A percentile compares a stretch with the other conserved stretches of the same genome.
phyloP scores from a whole-genome alignment of 2,329 filamentous ascomycete species.

The Aspergillus quadrilineatus region DNA sequence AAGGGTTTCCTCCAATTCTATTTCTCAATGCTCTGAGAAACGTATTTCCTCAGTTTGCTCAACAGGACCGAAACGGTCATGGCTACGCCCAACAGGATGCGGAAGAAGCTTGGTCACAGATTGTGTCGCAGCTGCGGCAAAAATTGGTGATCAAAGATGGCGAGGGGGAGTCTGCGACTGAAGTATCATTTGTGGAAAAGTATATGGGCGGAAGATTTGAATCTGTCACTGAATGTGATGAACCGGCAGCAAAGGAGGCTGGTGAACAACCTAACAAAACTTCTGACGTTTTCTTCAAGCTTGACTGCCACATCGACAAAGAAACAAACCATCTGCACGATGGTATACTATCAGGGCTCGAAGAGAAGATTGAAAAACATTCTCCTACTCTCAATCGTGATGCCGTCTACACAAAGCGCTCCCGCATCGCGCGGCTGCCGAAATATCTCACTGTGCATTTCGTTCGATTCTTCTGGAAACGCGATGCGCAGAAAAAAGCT shows the following conservation, averaged over 20 bases:
- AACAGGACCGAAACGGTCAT: slow-evolving; percentile 75
- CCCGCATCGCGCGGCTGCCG: slow-evolving; percentile 83
- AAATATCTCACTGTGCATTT: slow-evolving; percentile 98
- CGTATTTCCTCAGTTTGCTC: slow-evolving; percentile 88
- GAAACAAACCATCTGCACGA: slow-evolving; percentile 88
- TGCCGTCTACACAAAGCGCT: slow-evolving; percentile 83
- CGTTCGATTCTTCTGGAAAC: slow-evolving; percentile 97
- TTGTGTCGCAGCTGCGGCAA: slow-evolving; percentile 76
- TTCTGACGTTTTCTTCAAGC: slow-evolving; percentile 79
- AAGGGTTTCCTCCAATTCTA: slow-evolving; percentile 76
- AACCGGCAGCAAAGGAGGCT: slow-evolving; percentile 69
- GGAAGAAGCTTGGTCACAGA: slow-evolving; percentile 97
- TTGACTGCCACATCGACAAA: slow-evolving; percentile 91
- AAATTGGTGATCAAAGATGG: slow-evolving; percentile 67
- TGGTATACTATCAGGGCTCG: slow-evolving; percentile 76
- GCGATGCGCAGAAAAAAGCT: slow-evolving; percentile 93
- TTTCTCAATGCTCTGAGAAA: slow-evolving; percentile 79
- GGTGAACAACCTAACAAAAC: slow-evolving; percentile 69
- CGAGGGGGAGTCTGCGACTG: slow-evolving; percentile 44
- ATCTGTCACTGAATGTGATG: slow-evolving; percentile 78
- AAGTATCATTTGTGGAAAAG: slow-evolving; percentile 78
- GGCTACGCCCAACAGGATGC: slow-evolving; percentile 98
- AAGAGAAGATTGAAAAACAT: slow-evolving; percentile 87
- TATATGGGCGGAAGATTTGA: slow-evolving; percentile 84
- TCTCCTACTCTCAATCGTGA: slow-evolving; percentile 76